phyloP scores from a whole-genome alignment of 306 rosid species.

The Dalbergia cochinchinensis region DNA sequence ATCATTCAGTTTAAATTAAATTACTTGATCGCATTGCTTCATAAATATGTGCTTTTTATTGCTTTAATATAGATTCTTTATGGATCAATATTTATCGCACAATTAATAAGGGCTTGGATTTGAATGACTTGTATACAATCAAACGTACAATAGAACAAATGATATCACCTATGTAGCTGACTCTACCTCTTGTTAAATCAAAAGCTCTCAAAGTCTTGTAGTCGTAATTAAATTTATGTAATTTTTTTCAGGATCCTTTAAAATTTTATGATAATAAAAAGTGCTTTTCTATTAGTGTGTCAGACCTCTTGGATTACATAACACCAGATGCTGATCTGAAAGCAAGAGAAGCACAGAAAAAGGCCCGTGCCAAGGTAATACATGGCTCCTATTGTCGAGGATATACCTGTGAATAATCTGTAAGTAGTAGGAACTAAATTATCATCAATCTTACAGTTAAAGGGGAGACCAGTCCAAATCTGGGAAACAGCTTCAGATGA shows the following conservation, averaged over 20 bases:
- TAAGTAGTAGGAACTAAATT: conserved; percentile 34
- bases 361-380: conserved; percentile 92
- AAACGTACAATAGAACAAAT: no score
- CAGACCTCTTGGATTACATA: conserved; percentile 97
- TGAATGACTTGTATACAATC: no score
- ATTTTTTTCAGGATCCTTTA: conserved; percentile 13
- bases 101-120: no score
- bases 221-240: neutral
- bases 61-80: neutral
- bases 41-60: neutral
- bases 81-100: no score
- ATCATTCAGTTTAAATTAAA: neutral
- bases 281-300: conserved; percentile 68
- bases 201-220: conserved; percentile 14
- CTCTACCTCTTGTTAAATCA: neutral
- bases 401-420: conserved; percentile 25
- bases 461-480: conserved; percentile 83
- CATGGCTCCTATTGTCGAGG: conserved; percentile 25
- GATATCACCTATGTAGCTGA: no score
- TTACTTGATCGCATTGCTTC: neutral
- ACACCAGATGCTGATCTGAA: conserved; percentile 94
- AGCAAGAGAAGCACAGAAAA: conserved; percentile 92
- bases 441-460: conserved; percentile 64
- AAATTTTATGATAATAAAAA: conserved; percentile 23
- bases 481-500: conserved; percentile 72